A percentile compares a stretch with the other conserved stretches of the same genome.
phyloP scores from a whole-genome alignment of 1,284 basidiomycete species.

The Pascua sp. region DNA sequence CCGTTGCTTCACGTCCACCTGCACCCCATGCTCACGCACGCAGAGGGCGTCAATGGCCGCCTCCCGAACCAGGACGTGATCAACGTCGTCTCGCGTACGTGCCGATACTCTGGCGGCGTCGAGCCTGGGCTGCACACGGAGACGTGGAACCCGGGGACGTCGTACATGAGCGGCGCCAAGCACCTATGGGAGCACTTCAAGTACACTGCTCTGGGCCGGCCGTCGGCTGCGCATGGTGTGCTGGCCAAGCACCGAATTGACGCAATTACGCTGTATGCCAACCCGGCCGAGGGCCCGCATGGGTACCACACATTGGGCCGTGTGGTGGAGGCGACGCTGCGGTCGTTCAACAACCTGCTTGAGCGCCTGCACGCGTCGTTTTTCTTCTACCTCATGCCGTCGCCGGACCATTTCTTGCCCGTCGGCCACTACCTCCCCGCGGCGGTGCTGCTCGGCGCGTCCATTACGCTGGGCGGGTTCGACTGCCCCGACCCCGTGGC shows the following conservation, averaged over 20 bases:
- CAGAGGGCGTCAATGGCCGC: slow-evolving; percentile 92
- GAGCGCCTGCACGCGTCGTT: slow-evolving; percentile 92
- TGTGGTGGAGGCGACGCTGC: slow-evolving; percentile 75
- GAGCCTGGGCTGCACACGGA: slow-evolving; percentile 75
- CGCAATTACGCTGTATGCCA: slow-evolving; percentile 82
- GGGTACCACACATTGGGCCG: slow-evolving; percentile 92
- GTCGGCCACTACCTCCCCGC: slow-evolving; percentile 86
- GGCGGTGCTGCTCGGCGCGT: slow-evolving; percentile 72
- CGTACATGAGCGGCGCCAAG: slow-evolving; percentile 26
- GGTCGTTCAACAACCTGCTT: slow-evolving; percentile 85
- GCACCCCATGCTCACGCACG: neutral
- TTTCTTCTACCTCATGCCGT: slow-evolving; percentile 85
- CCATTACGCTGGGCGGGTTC: slow-evolving; percentile 76
- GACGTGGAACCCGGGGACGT: slow-evolving; percentile 27
- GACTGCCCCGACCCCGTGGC: slow-evolving; percentile 65
- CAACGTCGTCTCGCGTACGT: slow-evolving; percentile 74
- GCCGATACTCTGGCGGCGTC: slow-evolving; percentile 66
- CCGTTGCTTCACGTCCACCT: neutral
- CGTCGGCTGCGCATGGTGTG: slow-evolving; percentile 51
- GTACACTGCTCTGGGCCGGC: slow-evolving; percentile 42
- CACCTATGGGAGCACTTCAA: slow-evolving; percentile 40
- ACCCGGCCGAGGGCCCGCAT: slow-evolving; percentile 85
- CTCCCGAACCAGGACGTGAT: slow-evolving; percentile 93
- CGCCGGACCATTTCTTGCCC: slow-evolving; percentile 73
- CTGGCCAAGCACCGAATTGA: slow-evolving; percentile 76